A percentile compares a stretch with the other conserved stretches of the same genome.
These are phyloP conservation scores for Warburgia ugandensis DNA, from an alignment of 164 flowering plant genomes.

Conservation along the genomic window DNA sequence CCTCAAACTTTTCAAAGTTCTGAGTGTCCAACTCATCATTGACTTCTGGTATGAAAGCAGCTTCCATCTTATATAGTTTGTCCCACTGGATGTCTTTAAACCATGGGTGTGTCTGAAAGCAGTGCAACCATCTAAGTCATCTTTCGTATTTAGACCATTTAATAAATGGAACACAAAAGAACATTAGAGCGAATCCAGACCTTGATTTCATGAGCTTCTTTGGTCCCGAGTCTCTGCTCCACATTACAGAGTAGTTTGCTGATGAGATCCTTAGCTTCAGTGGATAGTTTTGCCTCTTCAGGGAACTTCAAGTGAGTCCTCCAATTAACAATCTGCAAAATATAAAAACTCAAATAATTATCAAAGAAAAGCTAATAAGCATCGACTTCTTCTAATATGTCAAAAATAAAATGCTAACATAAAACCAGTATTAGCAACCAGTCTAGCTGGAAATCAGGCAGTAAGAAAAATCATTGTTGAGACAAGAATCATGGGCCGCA, in stretches of 20 bases:
- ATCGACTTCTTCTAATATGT: no score
- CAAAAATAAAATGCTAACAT: no score
- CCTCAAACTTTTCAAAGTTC: slow-evolving; percentile 33
- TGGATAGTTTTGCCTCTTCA: slow-evolving; percentile 49
- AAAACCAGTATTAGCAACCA: no score
- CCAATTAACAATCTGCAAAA: slow-evolving; percentile 60
- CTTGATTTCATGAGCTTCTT: slow-evolving; percentile 48
- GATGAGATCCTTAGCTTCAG: slow-evolving; percentile 54
- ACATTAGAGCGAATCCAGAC: slow-evolving; percentile 15
- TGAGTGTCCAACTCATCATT: slow-evolving; percentile 34
- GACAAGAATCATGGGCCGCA: no score
- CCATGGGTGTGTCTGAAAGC: slow-evolving; percentile 34
- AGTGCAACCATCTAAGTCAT: no score
- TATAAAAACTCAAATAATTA: no score
- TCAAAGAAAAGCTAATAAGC: no score
- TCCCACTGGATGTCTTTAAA: slow-evolving; percentile 30
- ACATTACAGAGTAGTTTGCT: slow-evolving; percentile 53
- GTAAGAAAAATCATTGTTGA: no score
- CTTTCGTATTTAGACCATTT: no score
- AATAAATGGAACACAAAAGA: slow-evolving; percentile 13
- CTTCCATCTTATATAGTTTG: slow-evolving; percentile 29
- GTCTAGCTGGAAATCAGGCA: no score
- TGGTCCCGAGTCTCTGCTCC: slow-evolving; percentile 54
- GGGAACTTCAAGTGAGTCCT: slow-evolving; percentile 54
- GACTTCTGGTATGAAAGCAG: slow-evolving; percentile 32